These are phyloP conservation scores for Karstenula rhodostoma DNA, from an alignment of 2,329 filamentous ascomycete genomes.

Conservation along the genomic window DNA sequence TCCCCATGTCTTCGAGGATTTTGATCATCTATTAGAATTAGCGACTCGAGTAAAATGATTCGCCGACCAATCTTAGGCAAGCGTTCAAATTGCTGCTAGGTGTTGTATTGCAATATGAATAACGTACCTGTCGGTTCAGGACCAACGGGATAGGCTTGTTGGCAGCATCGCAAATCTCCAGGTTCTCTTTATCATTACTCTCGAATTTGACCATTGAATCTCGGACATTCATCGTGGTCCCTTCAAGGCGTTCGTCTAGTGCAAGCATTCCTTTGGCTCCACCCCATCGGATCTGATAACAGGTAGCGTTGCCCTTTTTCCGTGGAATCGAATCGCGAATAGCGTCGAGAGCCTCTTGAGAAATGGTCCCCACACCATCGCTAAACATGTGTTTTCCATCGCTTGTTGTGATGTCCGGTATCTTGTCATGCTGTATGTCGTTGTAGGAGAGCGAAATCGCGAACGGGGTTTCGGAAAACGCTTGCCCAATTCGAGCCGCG, in stretches of 20 bases:
- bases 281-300: slow-evolving; percentile 76
- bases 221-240: slow-evolving; percentile 67
- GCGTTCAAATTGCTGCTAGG: neutral
- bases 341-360: slow-evolving; percentile 53
- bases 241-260: slow-evolving; percentile 68
- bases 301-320: slow-evolving; percentile 55
- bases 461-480: slow-evolving; percentile 78
- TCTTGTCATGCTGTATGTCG: neutral
- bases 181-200: slow-evolving; percentile 54
- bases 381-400: slow-evolving; percentile 67
- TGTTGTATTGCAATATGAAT: neutral
- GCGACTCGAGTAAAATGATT: too few relatives aligned
- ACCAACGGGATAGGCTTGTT: slow-evolving; percentile 58
- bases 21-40: slow-evolving; percentile 71
- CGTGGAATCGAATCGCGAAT: slow-evolving; percentile 61
- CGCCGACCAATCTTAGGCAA: too few relatives aligned
- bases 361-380: slow-evolving; percentile 79
- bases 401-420: slow-evolving; percentile 61
- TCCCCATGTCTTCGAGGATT: slow-evolving; percentile 79
- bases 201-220: slow-evolving; percentile 80
- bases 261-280: slow-evolving; percentile 81
- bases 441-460: slow-evolving; percentile 60
- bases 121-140: slow-evolving; percentile 19
- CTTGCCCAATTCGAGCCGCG: slow-evolving; percentile 66
- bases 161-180: slow-evolving; percentile 76